phyloP scores from a whole-genome alignment of 2,329 filamentous ascomycete species.

The Whalleya microplaca region DNA sequence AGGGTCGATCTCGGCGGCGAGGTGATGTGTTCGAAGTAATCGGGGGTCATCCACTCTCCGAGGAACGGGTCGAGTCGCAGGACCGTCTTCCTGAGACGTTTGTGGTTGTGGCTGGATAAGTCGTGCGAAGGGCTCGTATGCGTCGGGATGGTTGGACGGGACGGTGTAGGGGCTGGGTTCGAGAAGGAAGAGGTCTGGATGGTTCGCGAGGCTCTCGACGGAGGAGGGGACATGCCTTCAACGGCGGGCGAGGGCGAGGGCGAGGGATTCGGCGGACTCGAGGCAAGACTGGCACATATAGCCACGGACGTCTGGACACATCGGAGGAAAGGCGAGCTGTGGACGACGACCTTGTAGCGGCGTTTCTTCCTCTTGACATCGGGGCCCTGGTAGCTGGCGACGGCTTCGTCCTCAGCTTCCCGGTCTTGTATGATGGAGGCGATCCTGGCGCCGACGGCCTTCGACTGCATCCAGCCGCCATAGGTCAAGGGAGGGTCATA shows the following conservation, averaged over 20 bases:
- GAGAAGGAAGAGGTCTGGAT: slow-evolving; percentile 26
- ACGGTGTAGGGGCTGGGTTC: slow-evolving; percentile 21
- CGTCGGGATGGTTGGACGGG: slow-evolving; percentile 20
- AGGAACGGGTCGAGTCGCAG: slow-evolving; percentile 90
- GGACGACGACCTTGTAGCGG: slow-evolving; percentile 79
- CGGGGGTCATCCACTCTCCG: slow-evolving; percentile 91
- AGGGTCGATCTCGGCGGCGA: slow-evolving; percentile 83
- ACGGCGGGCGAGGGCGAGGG: slow-evolving; percentile 19
- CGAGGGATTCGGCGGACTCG: slow-evolving; percentile 52
- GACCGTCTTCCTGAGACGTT: slow-evolving; percentile 62
- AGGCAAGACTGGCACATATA: slow-evolving; percentile 81
- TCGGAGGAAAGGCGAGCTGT: slow-evolving; percentile 90
- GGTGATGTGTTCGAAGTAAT: slow-evolving; percentile 92
- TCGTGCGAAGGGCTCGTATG: slow-evolving; percentile 29
- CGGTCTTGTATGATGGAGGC: slow-evolving; percentile 67
- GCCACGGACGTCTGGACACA: slow-evolving; percentile 92
- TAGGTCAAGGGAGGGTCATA: slow-evolving; percentile 97
- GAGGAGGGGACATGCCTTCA: slow-evolving; percentile 32
- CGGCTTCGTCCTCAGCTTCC: slow-evolving; percentile 44
- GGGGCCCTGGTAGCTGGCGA: slow-evolving; percentile 17
- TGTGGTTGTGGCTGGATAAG: slow-evolving; percentile 19
- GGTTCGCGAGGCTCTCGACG: slow-evolving; percentile 21
- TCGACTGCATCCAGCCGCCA: slow-evolving; percentile 87
- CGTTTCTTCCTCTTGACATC: slow-evolving; percentile 52
- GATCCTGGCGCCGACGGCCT: slow-evolving; percentile 81